Percentiles rank a stretch among this genome's conserved stretches.
These are phyloP conservation scores for Suhomyces kunorum DNA, from an alignment of 1,139 yeast species.

Conservation along the genomic window DNA sequence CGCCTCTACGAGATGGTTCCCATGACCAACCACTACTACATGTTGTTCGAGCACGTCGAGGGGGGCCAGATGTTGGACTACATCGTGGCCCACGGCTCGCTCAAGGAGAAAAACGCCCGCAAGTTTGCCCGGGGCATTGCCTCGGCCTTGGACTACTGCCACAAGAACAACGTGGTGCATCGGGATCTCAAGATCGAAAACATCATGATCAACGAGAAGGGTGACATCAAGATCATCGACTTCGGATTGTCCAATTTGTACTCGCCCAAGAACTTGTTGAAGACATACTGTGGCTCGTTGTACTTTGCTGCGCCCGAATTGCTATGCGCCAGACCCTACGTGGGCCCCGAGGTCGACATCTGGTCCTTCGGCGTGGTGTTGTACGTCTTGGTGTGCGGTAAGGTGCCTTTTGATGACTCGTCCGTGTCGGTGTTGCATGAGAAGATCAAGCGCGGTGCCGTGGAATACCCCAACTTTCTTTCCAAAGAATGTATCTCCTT, in stretches of 20 bases:
- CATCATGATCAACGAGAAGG: conserved; percentile 89
- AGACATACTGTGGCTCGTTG: conserved; percentile 95
- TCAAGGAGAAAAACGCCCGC: conserved; percentile 92
- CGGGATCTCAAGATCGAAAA: conserved; percentile 96
- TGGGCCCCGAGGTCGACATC: conserved; percentile 96
- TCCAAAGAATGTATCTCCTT: conserved; percentile 83
- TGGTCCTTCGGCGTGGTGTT: conserved; percentile 98
- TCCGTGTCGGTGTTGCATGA: conserved; percentile 91
- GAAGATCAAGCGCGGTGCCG: conserved; percentile 88
- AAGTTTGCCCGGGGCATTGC: conserved; percentile 97
- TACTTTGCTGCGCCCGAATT: conserved; percentile 99
- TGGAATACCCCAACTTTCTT: conserved; percentile 84
- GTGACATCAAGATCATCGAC: conserved; percentile 93
- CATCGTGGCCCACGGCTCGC: conserved; percentile 92
- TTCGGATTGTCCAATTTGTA: conserved; percentile 91
- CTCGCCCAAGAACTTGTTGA: conserved; percentile 68
- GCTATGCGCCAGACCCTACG: conserved; percentile 85
- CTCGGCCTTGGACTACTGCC: conserved; percentile 91
- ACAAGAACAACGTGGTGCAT: conserved; percentile 90
- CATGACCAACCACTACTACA: conserved; percentile 95
- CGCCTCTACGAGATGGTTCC: conserved; percentile 91
- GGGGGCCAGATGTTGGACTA: conserved; percentile 99
- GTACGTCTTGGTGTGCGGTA: conserved; percentile 93
- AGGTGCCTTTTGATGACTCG: conserved; percentile 97
- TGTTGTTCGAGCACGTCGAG: conserved; percentile 94